A percentile compares a stretch with the other conserved stretches of the same genome.
These are phyloP conservation scores for Chaetothyriales sp. DNA, from an alignment of 2,329 filamentous ascomycete genomes.

Conservation along the genomic window DNA sequence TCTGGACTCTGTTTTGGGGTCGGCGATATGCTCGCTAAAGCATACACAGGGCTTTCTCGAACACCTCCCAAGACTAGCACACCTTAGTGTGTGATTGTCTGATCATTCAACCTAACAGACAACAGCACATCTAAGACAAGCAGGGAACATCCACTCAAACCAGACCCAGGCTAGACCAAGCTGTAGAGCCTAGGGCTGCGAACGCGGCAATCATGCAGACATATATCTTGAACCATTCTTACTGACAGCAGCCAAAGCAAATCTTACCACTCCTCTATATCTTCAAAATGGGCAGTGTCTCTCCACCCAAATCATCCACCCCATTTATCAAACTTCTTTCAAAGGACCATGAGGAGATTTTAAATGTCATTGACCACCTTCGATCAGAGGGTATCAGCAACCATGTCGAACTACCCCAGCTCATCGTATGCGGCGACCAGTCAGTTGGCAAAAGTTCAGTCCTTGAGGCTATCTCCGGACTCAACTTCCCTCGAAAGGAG, in stretches of 20 bases:
- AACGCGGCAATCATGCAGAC: neutral
- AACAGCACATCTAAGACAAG: no score
- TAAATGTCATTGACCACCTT: slow-evolving; percentile 44
- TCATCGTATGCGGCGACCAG: slow-evolving; percentile 22
- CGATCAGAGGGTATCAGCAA: slow-evolving; percentile 32
- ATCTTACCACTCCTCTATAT: neutral
- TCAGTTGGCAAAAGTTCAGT: slow-evolving; percentile 22
- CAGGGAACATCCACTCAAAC: no score
- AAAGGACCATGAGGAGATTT: slow-evolving; percentile 27
- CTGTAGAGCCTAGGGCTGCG: no score
- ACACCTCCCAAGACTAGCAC: neutral
- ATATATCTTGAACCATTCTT: neutral
- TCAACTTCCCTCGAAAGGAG: slow-evolving; percentile 19
- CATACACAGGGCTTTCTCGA: neutral
- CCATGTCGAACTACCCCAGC: slow-evolving; percentile 28
- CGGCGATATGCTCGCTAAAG: neutral
- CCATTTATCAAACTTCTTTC: slow-evolving; percentile 10
- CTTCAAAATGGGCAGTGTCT: neutral
- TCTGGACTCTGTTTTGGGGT: neutral
- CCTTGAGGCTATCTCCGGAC: slow-evolving; percentile 19
- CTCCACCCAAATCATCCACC: neutral
- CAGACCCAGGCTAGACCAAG: neutral
- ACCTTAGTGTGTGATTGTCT: no score
- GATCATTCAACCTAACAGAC: no score
- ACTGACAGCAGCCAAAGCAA: neutral